Evolutionary conservation across 129 eudicot genomes (phyloP).

Genomic region (Escallonia herrerae): DNA sequence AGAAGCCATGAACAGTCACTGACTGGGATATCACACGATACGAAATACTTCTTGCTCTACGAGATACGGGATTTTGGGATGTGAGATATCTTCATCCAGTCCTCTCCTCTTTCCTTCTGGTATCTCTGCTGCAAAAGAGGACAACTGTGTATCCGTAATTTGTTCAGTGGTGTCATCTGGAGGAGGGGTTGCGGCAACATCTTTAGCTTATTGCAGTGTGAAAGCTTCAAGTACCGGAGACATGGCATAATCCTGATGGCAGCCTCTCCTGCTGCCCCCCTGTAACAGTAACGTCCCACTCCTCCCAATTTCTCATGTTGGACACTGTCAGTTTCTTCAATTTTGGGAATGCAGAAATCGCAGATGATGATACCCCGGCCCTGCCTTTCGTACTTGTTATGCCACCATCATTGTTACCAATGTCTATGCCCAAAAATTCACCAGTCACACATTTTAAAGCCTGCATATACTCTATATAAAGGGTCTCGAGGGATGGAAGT

Average conservation of each 20-base stretch:
- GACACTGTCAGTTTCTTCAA: constrained; percentile 31
- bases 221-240: constrained; percentile 26
- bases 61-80: constrained; percentile 18
- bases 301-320: constrained; percentile 32
- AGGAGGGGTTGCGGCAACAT: constrained; percentile 22
- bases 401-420: background rate
- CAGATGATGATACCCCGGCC: background rate
- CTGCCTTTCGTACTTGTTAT: no score
- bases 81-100: constrained; percentile 23
- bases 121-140: constrained; percentile 16
- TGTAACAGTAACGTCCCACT: constrained; percentile 18
- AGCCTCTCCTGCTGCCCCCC: background rate
- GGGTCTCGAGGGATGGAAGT: constrained; percentile 32
- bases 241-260: constrained; percentile 23
- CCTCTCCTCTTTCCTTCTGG: constrained; percentile 25
- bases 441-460: constrained; percentile 15
- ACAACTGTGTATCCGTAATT: constrained; percentile 19
- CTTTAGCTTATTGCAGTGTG: constrained; percentile 25
- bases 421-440: constrained; percentile 18
- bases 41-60: background rate
- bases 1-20: no score
- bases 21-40: background rate
- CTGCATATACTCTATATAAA: constrained; percentile 23
- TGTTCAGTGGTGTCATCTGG: constrained; percentile 4
- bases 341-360: constrained; percentile 22